These are phyloP conservation scores for Chlamydomonas schloesseri DNA, from an alignment of 139 green algal genomes.

Conservation along the genomic window DNA sequence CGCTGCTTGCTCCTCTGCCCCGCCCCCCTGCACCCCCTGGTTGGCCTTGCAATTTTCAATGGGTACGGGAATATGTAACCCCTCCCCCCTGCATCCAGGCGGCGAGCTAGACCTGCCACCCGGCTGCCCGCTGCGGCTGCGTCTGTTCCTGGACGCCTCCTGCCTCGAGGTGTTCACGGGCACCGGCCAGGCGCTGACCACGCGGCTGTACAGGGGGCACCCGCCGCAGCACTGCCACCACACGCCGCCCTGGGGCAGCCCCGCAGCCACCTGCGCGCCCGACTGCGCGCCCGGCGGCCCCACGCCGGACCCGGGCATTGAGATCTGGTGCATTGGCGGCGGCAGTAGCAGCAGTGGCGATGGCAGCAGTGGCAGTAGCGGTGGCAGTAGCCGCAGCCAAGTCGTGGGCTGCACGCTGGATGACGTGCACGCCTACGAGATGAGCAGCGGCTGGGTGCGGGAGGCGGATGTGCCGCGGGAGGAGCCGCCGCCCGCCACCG, in stretches of 20 bases:
- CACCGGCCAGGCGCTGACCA: slow-evolving; percentile 74
- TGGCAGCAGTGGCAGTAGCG: too few species aligned
- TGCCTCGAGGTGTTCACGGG: slow-evolving; percentile 79
- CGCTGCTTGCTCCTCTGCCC: too few species aligned
- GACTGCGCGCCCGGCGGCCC: not conserved
- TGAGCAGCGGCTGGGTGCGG: not conserved
- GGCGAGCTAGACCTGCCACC: slow-evolving; percentile 43
- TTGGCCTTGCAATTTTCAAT: too few species aligned
- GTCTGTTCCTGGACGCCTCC: slow-evolving; percentile 86
- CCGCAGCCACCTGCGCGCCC: not conserved
- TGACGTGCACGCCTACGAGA: slow-evolving; percentile 40
- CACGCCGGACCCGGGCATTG: slow-evolving; percentile 13
- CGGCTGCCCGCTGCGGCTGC: slow-evolving; percentile 68
- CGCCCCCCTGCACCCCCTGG: too few species aligned
- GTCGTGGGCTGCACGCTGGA: not conserved
- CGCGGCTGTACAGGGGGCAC: slow-evolving; percentile 79
- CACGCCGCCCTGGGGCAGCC: not conserved
- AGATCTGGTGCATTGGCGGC: slow-evolving; percentile 10
- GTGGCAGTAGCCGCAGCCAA: too few species aligned
- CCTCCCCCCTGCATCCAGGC: too few species aligned
- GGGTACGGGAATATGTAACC: too few species aligned
- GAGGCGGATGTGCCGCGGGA: not conserved
- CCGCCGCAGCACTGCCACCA: slow-evolving; percentile 33
- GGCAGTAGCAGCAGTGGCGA: too few species aligned
- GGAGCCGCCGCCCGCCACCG: not conserved